Evolutionary conservation across 208 protist species (phyloP).

Genomic region (Naegleria gruberi): DNA sequence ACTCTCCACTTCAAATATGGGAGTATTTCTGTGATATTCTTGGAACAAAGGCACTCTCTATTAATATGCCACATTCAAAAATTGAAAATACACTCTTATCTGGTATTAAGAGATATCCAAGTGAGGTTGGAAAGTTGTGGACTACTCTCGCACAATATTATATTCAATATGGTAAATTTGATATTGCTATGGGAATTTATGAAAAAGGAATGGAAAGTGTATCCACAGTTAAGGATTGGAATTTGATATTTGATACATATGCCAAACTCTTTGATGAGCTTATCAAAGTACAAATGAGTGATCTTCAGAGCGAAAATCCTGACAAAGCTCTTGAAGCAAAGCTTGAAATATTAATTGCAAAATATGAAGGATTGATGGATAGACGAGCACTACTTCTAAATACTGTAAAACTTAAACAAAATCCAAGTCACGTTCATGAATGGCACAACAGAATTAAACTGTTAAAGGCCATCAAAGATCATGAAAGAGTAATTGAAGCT

Average conservation of each 20-base stretch:
- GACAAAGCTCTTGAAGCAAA: conserved; percentile 31
- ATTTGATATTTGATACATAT: conserved; percentile 74
- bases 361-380: conserved; percentile 62
- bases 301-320: conserved; percentile 16
- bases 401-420: conserved; percentile 62
- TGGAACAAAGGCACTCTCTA: conserved; percentile 50
- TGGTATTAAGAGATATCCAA: conserved; percentile 56
- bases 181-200: conserved; percentile 74
- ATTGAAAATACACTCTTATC: conserved; percentile 56
- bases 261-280: conserved; percentile 44
- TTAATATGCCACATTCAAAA: conserved; percentile 37
- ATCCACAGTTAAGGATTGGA: conserved; percentile 73
- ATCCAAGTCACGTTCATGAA: conserved; percentile 76
- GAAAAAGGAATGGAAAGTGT: conserved; percentile 71
- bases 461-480: conserved; percentile 23
- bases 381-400: conserved; percentile 63
- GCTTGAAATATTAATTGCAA: conserved; percentile 52
- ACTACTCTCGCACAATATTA: conserved; percentile 70
- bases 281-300: conserved; percentile 40
- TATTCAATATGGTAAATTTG: conserved; percentile 61
- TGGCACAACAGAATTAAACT: conserved; percentile 70
- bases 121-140: conserved; percentile 75
- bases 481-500: conserved; percentile 35
- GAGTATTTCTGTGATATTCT: conserved; percentile 67
- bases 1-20: conserved; percentile 55